phyloP scores from a whole-genome alignment of 164 flowering plant genomes.

The Dillenia suffruticosa region DNA sequence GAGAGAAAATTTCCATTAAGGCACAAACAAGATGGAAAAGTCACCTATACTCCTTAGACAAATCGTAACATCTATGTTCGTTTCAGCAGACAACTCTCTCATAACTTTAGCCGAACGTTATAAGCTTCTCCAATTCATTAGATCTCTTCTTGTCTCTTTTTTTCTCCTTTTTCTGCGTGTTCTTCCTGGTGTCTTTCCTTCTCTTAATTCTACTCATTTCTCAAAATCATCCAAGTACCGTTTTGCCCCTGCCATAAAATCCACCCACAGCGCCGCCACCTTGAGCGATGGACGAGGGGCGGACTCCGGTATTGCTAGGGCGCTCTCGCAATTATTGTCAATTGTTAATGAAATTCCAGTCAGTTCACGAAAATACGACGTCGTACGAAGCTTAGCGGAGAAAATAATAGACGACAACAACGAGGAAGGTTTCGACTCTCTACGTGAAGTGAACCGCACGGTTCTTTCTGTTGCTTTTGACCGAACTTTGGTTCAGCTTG shows the following conservation, averaged over 20 bases:
- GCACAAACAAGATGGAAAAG: slow-evolving; percentile 14
- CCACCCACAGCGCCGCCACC: not conserved
- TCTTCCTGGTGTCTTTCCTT: slow-evolving; percentile 31
- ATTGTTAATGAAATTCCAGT: slow-evolving; percentile 56
- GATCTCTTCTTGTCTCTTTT: slow-evolving; percentile 25
- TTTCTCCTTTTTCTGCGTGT: slow-evolving; percentile 47
- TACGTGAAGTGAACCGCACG: slow-evolving; percentile 50
- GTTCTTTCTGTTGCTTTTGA: slow-evolving; percentile 59
- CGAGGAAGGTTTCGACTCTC: slow-evolving; percentile 25
- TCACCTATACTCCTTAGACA: slow-evolving; percentile 35
- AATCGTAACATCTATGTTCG: slow-evolving; percentile 28
- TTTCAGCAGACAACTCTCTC: slow-evolving; percentile 35
- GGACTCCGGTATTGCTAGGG: slow-evolving; percentile 56
- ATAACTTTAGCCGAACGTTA: slow-evolving; percentile 16
- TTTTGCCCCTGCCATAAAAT: not conserved
- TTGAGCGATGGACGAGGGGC: not conserved
- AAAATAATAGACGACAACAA: slow-evolving; percentile 62
- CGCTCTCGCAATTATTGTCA: slow-evolving; percentile 63
- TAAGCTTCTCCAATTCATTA: slow-evolving; percentile 37
- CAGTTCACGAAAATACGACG: slow-evolving; percentile 72
- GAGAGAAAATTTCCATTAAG: too few relatives aligned
- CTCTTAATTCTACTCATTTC: not conserved
- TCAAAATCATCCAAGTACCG: not conserved
- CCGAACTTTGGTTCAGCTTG: slow-evolving; percentile 45
- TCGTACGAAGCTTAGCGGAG: slow-evolving; percentile 68